These are phyloP conservation scores for Prunus dulcis DNA, from an alignment of 306 rosid genomes.

Conservation along the genomic window DNA sequence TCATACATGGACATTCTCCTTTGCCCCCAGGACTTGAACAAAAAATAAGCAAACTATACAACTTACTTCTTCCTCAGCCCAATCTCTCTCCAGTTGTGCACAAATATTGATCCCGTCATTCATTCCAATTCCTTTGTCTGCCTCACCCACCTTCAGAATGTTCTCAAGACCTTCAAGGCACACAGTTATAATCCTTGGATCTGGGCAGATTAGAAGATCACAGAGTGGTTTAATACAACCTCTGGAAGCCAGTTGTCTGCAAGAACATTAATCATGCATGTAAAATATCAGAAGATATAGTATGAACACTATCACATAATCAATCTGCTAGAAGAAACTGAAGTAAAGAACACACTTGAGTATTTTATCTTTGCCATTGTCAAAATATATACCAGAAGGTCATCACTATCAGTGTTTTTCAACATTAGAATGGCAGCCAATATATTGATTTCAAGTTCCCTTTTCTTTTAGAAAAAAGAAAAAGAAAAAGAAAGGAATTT, in stretches of 20 bases:
- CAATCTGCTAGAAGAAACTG: neutral
- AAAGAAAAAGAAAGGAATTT: neutral
- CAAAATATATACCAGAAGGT: neutral
- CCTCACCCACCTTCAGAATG: constrained; percentile 66
- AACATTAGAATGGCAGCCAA: neutral
- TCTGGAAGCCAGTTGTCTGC: constrained; percentile 48
- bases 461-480: too few species aligned
- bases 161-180: constrained; percentile 67
- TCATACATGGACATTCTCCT: too few species aligned
- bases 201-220: constrained; percentile 54
- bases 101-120: constrained; percentile 39
- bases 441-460: neutral
- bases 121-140: constrained; percentile 57
- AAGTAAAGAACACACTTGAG: neutral
- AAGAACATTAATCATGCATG: constrained; percentile 3
- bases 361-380: too few species aligned
- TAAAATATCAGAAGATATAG: constrained; percentile 1
- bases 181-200: constrained; percentile 48
- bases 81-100: constrained; percentile 45
- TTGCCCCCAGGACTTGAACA: too few species aligned
- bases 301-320: neutral
- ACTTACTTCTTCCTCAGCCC: too few species aligned
- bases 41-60: too few species aligned
- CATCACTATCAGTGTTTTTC: neutral
- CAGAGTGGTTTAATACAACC: constrained; percentile 62